These are phyloP conservation scores for Evansstolkia leycettana DNA, from an alignment of 495 filamentous ascomycete species.

Conservation along the genomic window DNA sequence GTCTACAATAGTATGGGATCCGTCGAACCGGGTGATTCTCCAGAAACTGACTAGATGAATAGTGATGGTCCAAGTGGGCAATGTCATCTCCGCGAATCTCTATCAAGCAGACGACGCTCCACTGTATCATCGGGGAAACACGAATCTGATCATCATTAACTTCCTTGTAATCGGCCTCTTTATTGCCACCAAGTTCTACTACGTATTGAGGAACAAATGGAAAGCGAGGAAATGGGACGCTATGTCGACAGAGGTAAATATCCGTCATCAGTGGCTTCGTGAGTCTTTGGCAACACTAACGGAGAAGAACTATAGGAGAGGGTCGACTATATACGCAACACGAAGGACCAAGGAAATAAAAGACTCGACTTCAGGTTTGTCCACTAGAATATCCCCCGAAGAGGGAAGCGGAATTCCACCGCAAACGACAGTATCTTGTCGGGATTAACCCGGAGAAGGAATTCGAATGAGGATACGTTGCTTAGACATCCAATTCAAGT, in stretches of 20 bases:
- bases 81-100: slow-evolving; percentile 35
- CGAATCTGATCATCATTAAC: slow-evolving; percentile 32
- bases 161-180: slow-evolving; percentile 27
- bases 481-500: too few relatives aligned
- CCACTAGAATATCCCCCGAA: too few relatives aligned
- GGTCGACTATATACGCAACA: slow-evolving; percentile 7
- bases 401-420: too few relatives aligned
- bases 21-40: too few relatives aligned
- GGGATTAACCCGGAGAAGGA: too few relatives aligned
- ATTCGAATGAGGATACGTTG: too few relatives aligned
- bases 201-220: slow-evolving; percentile 20
- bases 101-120: slow-evolving; percentile 47
- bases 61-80: slow-evolving; percentile 16
- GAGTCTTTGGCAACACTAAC: too few relatives aligned
- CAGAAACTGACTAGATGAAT: too few relatives aligned
- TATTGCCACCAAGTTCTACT: slow-evolving; percentile 25
- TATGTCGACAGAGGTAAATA: slow-evolving; percentile 7
- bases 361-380: slow-evolving; percentile 13
- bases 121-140: slow-evolving; percentile 38
- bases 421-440: too few relatives aligned
- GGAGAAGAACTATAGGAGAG: too few relatives aligned
- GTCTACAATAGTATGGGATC: slow-evolving; percentile 47
- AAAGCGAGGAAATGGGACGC: slow-evolving; percentile 11
- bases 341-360: slow-evolving; percentile 11
- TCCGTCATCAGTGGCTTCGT: too few relatives aligned